Evolutionary conservation across 495 filamentous ascomycete genomes (phyloP).

Genomic region (Neurospora sp.): DNA sequence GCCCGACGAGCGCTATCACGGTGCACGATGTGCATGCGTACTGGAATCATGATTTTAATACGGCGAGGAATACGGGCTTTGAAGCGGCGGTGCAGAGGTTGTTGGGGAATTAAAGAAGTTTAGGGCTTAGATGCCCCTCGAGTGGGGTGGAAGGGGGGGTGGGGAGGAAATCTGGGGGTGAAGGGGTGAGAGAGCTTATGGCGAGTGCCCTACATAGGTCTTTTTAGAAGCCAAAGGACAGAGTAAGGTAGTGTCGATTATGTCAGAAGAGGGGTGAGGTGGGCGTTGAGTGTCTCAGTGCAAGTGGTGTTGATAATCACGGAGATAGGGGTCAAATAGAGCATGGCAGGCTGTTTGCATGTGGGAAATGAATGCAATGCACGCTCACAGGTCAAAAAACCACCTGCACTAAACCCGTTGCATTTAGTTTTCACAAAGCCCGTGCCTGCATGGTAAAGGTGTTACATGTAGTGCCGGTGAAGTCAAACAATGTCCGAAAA

Average conservation of each 20-base stretch:
- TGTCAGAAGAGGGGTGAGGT: background rate
- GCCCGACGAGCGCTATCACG: conserved; percentile 18
- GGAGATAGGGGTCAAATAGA: background rate
- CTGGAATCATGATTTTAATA: conserved; percentile 33
- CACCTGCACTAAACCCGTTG: too few relatives aligned
- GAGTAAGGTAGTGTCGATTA: background rate
- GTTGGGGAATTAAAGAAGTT: background rate
- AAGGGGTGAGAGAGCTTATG: background rate
- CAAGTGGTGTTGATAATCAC: background rate
- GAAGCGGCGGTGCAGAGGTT: conserved; percentile 18
- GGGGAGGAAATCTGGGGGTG: background rate
- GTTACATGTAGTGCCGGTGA: background rate
- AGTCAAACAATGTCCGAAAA: background rate
- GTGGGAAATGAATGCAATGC: too few relatives aligned
- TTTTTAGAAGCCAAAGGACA: background rate
- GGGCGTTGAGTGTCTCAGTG: background rate
- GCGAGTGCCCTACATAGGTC: background rate
- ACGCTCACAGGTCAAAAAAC: too few relatives aligned
- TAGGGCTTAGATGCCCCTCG: background rate
- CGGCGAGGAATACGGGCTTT: conserved; percentile 29
- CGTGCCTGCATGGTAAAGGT: background rate
- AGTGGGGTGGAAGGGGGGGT: background rate
- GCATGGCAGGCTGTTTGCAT: background rate
- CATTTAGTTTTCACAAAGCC: too few relatives aligned
- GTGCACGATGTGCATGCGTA: conserved; percentile 33